phyloP scores from a whole-genome alignment of 2,329 filamentous ascomycete species.

The Pseudogymnoascus sp. region DNA sequence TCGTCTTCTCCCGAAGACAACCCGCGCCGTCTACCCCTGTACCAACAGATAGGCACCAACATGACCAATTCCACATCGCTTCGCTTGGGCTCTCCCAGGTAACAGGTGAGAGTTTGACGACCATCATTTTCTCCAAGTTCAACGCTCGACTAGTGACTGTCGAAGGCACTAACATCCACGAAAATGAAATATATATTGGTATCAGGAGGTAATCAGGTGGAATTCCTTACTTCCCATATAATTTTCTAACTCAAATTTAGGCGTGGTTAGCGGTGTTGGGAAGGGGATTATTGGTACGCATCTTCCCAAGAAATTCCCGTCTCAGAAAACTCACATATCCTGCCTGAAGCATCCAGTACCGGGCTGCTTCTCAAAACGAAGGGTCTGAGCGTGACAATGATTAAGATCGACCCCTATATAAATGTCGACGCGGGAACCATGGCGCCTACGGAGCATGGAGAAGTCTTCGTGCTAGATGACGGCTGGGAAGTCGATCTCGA shows the following conservation, averaged over 20 bases:
- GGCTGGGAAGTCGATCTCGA: conserved; percentile 72
- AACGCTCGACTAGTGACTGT: not conserved
- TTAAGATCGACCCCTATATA: conserved; percentile 68
- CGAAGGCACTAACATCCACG: conserved; percentile 27
- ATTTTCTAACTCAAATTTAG: conserved; percentile 17
- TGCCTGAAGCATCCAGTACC: conserved; percentile 54
- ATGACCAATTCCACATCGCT: not conserved
- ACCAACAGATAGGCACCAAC: not conserved
- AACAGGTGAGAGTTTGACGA: not conserved
- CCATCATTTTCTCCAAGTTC: not conserved
- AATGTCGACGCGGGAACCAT: conserved; percentile 68
- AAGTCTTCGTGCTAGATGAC: conserved; percentile 81
- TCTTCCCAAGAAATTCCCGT: not conserved
- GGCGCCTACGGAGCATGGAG: conserved; percentile 69
- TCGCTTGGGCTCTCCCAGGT: not conserved
- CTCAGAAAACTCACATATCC: conserved; percentile 20
- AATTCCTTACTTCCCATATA: not conserved
- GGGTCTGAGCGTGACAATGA: conserved; percentile 64
- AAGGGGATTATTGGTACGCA: conserved; percentile 60
- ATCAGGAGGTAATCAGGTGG: conserved; percentile 53
- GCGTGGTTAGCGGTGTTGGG: conserved; percentile 50
- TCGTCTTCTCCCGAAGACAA: not conserved
- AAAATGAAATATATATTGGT: conserved; percentile 75
- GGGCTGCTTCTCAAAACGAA: conserved; percentile 73
- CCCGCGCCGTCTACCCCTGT: not conserved